Percentiles rank a stretch among this genome's conserved stretches.
phyloP scores from a whole-genome alignment of 2,329 filamentous ascomycete species.

The Cordyceps fumosorosea region DNA sequence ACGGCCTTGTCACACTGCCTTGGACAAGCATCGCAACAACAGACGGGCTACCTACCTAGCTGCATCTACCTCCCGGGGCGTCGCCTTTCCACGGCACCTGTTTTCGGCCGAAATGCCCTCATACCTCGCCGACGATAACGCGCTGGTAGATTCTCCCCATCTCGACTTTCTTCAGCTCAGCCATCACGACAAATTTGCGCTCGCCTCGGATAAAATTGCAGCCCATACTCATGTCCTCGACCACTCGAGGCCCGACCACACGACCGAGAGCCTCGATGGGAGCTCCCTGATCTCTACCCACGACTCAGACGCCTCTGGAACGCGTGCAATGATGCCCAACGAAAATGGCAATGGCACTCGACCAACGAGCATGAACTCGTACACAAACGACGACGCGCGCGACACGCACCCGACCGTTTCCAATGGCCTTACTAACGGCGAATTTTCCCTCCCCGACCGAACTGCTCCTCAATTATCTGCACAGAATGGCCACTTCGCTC shows the following conservation, averaged over 20 bases:
- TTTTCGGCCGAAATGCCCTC: conserved; percentile 42
- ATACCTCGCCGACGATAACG: conserved; percentile 43
- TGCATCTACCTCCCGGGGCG: background rate
- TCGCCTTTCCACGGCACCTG: background rate
- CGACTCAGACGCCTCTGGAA: conserved; percentile 45
- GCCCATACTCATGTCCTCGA: conserved; percentile 31
- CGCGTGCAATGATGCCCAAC: conserved; percentile 35
- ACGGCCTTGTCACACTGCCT: background rate
- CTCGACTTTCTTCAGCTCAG: conserved; percentile 39
- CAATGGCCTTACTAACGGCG: conserved; percentile 14
- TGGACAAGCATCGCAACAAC: background rate
- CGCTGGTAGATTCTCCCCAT: conserved; percentile 35
- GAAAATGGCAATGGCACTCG: conserved; percentile 32
- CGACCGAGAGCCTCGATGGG: conserved; percentile 49
- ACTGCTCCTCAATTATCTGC: background rate
- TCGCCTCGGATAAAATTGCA: conserved; percentile 27
- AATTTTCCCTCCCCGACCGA: background rate
- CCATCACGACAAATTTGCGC: conserved; percentile 31
- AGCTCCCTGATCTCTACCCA: conserved; percentile 47
- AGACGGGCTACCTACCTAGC: background rate
- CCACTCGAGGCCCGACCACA: conserved; percentile 38
- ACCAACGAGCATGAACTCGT: conserved; percentile 51
- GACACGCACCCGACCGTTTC: background rate
- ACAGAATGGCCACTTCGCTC: background rate
- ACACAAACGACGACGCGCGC: conserved; percentile 41